Percentiles rank a stretch among this genome's conserved stretches.
phyloP scores from a whole-genome alignment of 164 flowering plant species.

The Vitis rotundifolia region DNA sequence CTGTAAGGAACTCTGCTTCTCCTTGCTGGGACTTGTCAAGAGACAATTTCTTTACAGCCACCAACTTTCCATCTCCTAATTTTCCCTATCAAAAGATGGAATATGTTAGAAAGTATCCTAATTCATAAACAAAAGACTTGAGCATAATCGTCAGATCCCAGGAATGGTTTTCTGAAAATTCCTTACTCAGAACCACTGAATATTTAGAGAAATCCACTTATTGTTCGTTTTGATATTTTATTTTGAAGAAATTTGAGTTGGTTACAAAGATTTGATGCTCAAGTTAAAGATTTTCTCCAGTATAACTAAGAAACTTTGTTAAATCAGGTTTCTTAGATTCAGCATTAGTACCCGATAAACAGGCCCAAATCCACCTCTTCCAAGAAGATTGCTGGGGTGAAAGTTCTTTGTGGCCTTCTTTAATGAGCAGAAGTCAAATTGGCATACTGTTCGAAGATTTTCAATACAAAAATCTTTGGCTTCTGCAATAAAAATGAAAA shows the following conservation, averaged over 20 bases:
- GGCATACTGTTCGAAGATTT: conserved; percentile 54
- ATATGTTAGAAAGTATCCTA: background rate
- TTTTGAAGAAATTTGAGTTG: too few species aligned
- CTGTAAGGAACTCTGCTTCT: conserved; percentile 69
- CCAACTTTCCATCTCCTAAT: conserved; percentile 51
- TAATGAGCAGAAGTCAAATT: conserved; percentile 46
- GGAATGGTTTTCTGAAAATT: too few species aligned
- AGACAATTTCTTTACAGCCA: conserved; percentile 64
- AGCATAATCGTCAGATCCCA: too few species aligned
- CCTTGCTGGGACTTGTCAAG: conserved; percentile 69
- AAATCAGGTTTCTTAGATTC: background rate
- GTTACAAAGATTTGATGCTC: too few species aligned
- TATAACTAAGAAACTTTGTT: background rate
- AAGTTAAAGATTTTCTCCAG: too few species aligned
- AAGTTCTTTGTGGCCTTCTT: conserved; percentile 77
- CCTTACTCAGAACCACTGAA: too few species aligned
- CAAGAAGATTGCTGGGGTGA: conserved; percentile 51
- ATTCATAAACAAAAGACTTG: background rate
- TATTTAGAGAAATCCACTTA: too few species aligned
- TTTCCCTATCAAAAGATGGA: conserved; percentile 44
- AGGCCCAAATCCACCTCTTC: conserved; percentile 79
- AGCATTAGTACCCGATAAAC: conserved; percentile 52
- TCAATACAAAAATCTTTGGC: conserved; percentile 46
- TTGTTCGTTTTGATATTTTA: too few species aligned
- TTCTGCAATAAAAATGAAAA: conserved; percentile 17